Percentiles rank a stretch among this genome's conserved stretches.
Conservation (phyloP, 768 basidiomycete genomes). For the Suillus subalutaceus region DNA sequence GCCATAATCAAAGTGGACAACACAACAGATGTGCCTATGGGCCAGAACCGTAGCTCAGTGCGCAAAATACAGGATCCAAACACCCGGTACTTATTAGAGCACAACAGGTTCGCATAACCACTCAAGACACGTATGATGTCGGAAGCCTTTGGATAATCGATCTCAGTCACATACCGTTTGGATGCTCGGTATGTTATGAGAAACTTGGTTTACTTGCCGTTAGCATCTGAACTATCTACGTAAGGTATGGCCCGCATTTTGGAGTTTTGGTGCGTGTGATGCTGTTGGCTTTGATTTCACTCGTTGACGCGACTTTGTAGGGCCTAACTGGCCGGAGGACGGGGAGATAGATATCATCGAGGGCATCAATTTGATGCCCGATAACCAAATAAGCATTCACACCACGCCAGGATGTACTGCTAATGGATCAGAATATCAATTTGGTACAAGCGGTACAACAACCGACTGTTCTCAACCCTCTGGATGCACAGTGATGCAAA, state of each 20-base stretch:
- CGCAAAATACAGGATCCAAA: neutral
- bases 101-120: slow-evolving; percentile 47
- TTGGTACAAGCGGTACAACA: slow-evolving; percentile 30
- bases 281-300: neutral
- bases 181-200: slow-evolving; percentile 50
- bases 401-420: slow-evolving; percentile 44
- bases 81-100: slow-evolving; percentile 15
- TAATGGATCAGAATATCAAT: slow-evolving; percentile 30
- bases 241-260: slow-evolving; percentile 36
- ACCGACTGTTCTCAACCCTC: slow-evolving; percentile 27
- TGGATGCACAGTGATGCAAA: slow-evolving; percentile 35
- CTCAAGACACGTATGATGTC: slow-evolving; percentile 42
- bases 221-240: neutral
- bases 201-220: slow-evolving; percentile 9
- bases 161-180: slow-evolving; percentile 53
- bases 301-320: slow-evolving; percentile 15
- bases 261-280: slow-evolving; percentile 29
- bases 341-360: slow-evolving; percentile 68
- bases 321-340: slow-evolving; percentile 42
- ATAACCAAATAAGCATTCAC: slow-evolving; percentile 64
- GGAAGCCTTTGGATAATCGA: slow-evolving; percentile 54
- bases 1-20: slow-evolving; percentile 81
- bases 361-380: slow-evolving; percentile 51
- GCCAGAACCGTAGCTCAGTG: slow-evolving; percentile 64
- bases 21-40: slow-evolving; percentile 50